phyloP scores from a whole-genome alignment of 805 yeast genomes.

The Ogataea degrootiae region DNA sequence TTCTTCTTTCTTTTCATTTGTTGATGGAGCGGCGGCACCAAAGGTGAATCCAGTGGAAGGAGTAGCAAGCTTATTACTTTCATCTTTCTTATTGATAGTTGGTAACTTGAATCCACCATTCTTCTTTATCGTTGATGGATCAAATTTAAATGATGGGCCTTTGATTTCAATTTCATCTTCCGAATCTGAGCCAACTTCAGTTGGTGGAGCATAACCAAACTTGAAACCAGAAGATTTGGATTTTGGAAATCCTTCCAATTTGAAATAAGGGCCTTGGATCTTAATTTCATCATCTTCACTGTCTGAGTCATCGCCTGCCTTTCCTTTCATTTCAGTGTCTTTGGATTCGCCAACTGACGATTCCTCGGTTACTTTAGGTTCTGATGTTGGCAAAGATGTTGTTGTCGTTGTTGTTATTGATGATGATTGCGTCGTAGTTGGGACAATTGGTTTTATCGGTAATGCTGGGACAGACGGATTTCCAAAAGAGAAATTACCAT shows the following conservation, averaged over 20 bases:
- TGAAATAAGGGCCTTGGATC: conserved; percentile 69
- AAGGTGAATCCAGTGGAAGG: conserved; percentile 16
- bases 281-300: conserved; percentile 46
- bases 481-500: too few species aligned
- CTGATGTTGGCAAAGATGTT: not conserved
- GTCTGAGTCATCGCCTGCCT: conserved; percentile 21
- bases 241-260: conserved; percentile 41
- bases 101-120: conserved; percentile 29
- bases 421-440: not conserved
- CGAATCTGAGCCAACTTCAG: conserved; percentile 36
- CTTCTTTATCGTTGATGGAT: conserved; percentile 32
- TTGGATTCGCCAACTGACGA: not conserved
- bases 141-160: conserved; percentile 63
- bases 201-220: conserved; percentile 34
- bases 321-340: conserved; percentile 6
- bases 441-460: too few species aligned
- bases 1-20: conserved; percentile 15
- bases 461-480: too few species aligned
- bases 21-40: conserved; percentile 3
- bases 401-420: not conserved
- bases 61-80: not conserved
- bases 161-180: conserved; percentile 63
- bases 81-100: not conserved
- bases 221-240: conserved; percentile 48
- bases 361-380: not conserved